A percentile compares a stretch with the other conserved stretches of the same genome.
These are phyloP conservation scores for Leptodontidium sp. DNA, from an alignment of 2,329 filamentous ascomycete genomes.

Conservation along the genomic window DNA sequence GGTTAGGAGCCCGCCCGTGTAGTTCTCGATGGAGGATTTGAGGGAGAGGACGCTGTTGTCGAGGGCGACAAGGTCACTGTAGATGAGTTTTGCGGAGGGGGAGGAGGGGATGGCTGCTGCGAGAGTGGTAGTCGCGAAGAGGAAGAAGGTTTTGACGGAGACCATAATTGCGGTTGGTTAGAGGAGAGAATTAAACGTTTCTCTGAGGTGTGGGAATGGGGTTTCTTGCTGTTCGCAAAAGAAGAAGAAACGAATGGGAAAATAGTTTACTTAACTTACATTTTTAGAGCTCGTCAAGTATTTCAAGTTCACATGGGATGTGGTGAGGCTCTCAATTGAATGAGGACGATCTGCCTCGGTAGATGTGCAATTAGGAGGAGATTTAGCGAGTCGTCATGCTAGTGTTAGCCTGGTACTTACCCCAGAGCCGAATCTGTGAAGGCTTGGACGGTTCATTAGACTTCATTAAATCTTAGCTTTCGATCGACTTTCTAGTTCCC, in stretches of 20 bases:
- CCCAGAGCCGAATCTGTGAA: not conserved
- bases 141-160: slow-evolving; percentile 24
- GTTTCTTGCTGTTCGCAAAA: not conserved
- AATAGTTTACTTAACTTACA: not conserved
- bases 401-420: not conserved
- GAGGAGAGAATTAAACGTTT: not conserved
- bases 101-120: slow-evolving; percentile 12
- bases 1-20: slow-evolving; percentile 22
- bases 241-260: not conserved
- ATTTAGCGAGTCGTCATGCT: not conserved
- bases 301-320: not conserved
- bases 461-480: not conserved
- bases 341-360: slow-evolving; percentile 12
- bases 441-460: not conserved
- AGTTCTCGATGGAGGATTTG: slow-evolving; percentile 45
- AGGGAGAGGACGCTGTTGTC: slow-evolving; percentile 58
- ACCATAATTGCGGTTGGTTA: slow-evolving; percentile 17
- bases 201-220: not conserved
- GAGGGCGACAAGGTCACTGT: slow-evolving; percentile 55
- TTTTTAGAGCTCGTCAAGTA: not conserved
- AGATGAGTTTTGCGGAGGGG: slow-evolving; percentile 31
- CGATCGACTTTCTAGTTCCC: not conserved
- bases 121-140: slow-evolving; percentile 12
- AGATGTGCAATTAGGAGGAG: slow-evolving; percentile 3
- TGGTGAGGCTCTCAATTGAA: not conserved